Base-by-base conservation (phyloP, 2,329 filamentous ascomycete species). In the Neonectria ditissima region DNA sequence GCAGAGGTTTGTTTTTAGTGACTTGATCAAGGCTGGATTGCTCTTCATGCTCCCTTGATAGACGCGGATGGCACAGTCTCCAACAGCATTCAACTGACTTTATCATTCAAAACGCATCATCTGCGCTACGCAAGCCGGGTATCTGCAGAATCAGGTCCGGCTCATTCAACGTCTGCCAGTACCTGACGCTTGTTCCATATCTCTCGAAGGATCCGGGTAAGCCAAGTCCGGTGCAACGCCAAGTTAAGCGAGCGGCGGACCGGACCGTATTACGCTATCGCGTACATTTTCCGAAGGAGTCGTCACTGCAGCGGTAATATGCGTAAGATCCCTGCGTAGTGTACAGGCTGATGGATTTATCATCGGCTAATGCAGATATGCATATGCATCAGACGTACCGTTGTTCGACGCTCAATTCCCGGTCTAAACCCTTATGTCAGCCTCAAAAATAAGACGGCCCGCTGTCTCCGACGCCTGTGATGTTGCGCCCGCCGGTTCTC, bases 241-340 rank as follows among this genome's bases (percentile, higher is more conserved):
- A 55, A 2, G 32, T 20, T 32, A 18, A 37, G 37, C 24, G 28
- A 55, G 44, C 58, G 58, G 58, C 20, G 32, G 22, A 34, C 28
- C 58, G 58, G 58, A 51, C 58, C 58, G 58, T 61, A 44, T 55
- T 55, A 61, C 55, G 44, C 26, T 39, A 14, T 34, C 11, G 13
- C 5, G n/a, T 44, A 32, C 28, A 20, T 51, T 30, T 30, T 44
- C 26, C 24, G 37, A 34, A 44, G 20, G 24, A 47, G 32, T 28
- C 30, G 18, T 43, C 20, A 24, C 41, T 51, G 26, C 48, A 45
- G 41, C 22, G 50, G 32, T 4, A 26, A 26, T 26, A 26, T 26
- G 24, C 24, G 24, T 13, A 16, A 55, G 7, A 28, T 48, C 9
- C 10, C 32, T 28, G 20, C 20, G 16, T 41, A 16, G 16, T 37